Evolutionary conservation across 768 basidiomycete genomes (phyloP), one percentile per base, ranked within the genome.

Genomic region (Panaeolus cyanescens): DNA sequence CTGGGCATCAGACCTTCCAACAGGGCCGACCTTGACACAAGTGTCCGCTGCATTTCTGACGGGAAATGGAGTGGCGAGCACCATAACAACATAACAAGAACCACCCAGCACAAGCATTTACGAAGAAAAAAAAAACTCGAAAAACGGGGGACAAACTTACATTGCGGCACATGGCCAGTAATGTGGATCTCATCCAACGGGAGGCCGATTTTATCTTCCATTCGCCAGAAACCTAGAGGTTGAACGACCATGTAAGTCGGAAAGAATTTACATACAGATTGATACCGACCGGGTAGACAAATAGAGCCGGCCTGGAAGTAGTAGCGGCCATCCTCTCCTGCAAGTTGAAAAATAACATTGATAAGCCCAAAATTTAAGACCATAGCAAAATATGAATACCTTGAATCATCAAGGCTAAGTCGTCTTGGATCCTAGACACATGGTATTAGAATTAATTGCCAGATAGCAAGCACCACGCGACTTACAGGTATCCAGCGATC

Each of bases 281-380:
- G 61, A 61, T 50, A 70, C 80, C 63, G 54, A 85, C 88, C 90
- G 64, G 88, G 76, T 17, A 88, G 79, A 61, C 83, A 82, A 64
- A 92, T 85, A 0, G 85, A 86, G 7, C 90, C 91, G 39, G 85
- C 88, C 69, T 90, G 90, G 65, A 93, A 85, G 69, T 91, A 88
- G 64, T 91, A 89, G 62, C 79, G 78, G 39, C 90, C 89, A 59
- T 93, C 88, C 20, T 77, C 70, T 56, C 88, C 88, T 87, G 69
- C 15, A 39, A 20, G 40, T 25, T 40, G 39, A 40, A 37, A 13
- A 55, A 54, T 20, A 30, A 22, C 34, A 22, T 28, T 13, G 20
- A n/a, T 58, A 33, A 57, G 56, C 30, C 19, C 33, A 58, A 59
- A 8, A 5, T 22, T 50, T 59, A 39, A 56, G 55, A 40, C 19